Evolutionary conservation across 2,329 filamentous ascomycete species (phyloP).

Genomic region (Talaromyces sp.): DNA sequence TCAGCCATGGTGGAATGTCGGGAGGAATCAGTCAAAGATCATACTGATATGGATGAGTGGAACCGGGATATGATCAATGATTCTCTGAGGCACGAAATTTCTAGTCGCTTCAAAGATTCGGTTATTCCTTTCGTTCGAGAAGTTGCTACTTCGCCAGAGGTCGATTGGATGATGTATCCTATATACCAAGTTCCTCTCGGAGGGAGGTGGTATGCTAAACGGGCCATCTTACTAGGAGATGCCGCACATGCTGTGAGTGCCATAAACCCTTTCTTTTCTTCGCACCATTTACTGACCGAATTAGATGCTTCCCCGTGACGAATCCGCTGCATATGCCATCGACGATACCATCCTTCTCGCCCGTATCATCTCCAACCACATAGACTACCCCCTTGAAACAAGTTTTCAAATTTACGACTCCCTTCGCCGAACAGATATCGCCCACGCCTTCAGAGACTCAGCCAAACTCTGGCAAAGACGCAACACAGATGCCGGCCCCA

Average conservation of each 20-base stretch:
- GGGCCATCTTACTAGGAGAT: slow-evolving; percentile 45
- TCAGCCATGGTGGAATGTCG: slow-evolving; percentile 40
- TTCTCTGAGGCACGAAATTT: slow-evolving; percentile 35
- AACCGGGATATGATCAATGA: slow-evolving; percentile 34
- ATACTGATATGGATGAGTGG: slow-evolving; percentile 26
- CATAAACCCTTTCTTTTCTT: not conserved
- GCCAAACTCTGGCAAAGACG: slow-evolving; percentile 37
- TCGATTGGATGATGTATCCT: slow-evolving; percentile 45
- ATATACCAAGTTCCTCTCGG: slow-evolving; percentile 41
- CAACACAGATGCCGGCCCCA: slow-evolving; percentile 37
- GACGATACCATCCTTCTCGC: slow-evolving; percentile 46
- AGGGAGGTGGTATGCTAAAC: slow-evolving; percentile 40
- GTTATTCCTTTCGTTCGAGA: slow-evolving; percentile 38
- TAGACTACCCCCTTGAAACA: slow-evolving; percentile 30
- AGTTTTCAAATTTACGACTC: slow-evolving; percentile 39
- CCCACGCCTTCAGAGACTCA: slow-evolving; percentile 40
- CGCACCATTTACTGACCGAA: not conserved
- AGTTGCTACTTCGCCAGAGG: slow-evolving; percentile 29
- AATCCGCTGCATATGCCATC: slow-evolving; percentile 45
- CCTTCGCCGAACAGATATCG: slow-evolving; percentile 37
- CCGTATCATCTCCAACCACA: slow-evolving; percentile 35
- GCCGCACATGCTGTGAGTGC: slow-evolving; percentile 46
- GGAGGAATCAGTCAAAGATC: slow-evolving; percentile 26
- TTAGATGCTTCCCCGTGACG: slow-evolving; percentile 48
- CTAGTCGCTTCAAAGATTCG: slow-evolving; percentile 34